Conservation (phyloP, 331 rosid species). For the Arachis monticola region DNA sequence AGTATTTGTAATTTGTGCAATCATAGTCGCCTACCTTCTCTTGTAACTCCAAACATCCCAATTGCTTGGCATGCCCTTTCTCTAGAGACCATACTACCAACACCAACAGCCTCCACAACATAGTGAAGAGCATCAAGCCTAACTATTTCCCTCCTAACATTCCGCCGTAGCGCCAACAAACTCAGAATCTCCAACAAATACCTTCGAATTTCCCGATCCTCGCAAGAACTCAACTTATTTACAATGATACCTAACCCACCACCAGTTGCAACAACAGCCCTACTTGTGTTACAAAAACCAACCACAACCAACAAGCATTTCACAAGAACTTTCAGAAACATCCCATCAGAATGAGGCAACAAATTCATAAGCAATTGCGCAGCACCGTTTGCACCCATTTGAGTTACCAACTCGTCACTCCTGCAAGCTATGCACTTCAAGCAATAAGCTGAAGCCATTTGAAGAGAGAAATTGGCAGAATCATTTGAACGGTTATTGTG, state of each 20-base stretch:
- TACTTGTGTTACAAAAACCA: constrained; percentile 46
- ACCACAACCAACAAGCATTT: constrained; percentile 53
- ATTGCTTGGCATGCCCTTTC: constrained; percentile 64
- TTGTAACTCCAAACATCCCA: constrained; percentile 52
- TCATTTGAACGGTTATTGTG: constrained; percentile 27
- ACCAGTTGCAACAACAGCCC: constrained; percentile 42
- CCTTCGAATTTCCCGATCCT: constrained; percentile 21
- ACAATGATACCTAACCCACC: constrained; percentile 50
- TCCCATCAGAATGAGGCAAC: constrained; percentile 44
- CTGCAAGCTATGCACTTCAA: constrained; percentile 53
- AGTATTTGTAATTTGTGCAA: no score
- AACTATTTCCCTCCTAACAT: constrained; percentile 52
- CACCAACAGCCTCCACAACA: constrained; percentile 61
- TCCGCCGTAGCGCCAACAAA: constrained; percentile 48
- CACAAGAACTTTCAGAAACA: constrained; percentile 41
- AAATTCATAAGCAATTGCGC: constrained; percentile 40
- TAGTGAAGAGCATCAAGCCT: constrained; percentile 45
- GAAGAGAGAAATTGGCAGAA: constrained; percentile 39
- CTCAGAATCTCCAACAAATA: constrained; percentile 62
- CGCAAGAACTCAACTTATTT: constrained; percentile 40
- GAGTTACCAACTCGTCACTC: constrained; percentile 49
- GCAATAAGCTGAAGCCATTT: constrained; percentile 58
- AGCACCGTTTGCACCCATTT: constrained; percentile 47
- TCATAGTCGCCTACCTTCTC: constrained; percentile 1
- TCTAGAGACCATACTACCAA: constrained; percentile 57